Evolutionary conservation across 2,329 filamentous ascomycete genomes (phyloP).

Genomic region (Aspergillus sp.): DNA sequence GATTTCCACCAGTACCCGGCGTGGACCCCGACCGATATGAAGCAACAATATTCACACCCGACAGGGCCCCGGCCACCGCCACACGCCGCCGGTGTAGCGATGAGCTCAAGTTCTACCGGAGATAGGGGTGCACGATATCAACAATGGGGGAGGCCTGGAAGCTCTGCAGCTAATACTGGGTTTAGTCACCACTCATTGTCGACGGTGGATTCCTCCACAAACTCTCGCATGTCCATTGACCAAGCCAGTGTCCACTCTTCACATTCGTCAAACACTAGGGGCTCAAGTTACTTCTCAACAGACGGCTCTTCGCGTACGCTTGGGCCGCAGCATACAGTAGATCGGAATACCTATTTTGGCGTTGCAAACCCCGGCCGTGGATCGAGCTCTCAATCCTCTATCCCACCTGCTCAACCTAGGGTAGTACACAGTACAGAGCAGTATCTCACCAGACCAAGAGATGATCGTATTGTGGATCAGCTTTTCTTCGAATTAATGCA

Average conservation of each 20-base stretch:
- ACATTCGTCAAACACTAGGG: conserved; percentile 59
- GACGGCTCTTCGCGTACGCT: conserved; percentile 49
- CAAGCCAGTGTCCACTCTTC: conserved; percentile 65
- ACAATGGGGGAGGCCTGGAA: conserved; percentile 69
- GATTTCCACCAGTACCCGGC: conserved; percentile 91
- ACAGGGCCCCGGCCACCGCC: conserved; percentile 63
- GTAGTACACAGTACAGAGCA: conserved; percentile 31
- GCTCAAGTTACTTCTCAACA: conserved; percentile 57
- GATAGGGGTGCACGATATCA: conserved; percentile 71
- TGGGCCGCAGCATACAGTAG: conserved; percentile 36
- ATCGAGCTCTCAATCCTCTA: conserved; percentile 30
- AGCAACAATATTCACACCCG: conserved; percentile 55
- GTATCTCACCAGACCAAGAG: conserved; percentile 44
- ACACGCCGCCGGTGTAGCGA: conserved; percentile 55
- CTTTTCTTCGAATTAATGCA: conserved; percentile 95
- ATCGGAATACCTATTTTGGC: conserved; percentile 31
- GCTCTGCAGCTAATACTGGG: conserved; percentile 53
- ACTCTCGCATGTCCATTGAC: conserved; percentile 60
- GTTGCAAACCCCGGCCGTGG: conserved; percentile 28
- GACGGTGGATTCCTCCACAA: conserved; percentile 51
- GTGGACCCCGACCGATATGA: conserved; percentile 58
- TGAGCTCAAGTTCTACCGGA: conserved; percentile 70
- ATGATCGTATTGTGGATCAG: conserved; percentile 78
- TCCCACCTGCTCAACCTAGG: conserved; percentile 31
- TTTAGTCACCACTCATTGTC: conserved; percentile 61